phyloP scores from a whole-genome alignment of 1,139 yeast species.

The Nadsonia starkeyi-henricii region DNA sequence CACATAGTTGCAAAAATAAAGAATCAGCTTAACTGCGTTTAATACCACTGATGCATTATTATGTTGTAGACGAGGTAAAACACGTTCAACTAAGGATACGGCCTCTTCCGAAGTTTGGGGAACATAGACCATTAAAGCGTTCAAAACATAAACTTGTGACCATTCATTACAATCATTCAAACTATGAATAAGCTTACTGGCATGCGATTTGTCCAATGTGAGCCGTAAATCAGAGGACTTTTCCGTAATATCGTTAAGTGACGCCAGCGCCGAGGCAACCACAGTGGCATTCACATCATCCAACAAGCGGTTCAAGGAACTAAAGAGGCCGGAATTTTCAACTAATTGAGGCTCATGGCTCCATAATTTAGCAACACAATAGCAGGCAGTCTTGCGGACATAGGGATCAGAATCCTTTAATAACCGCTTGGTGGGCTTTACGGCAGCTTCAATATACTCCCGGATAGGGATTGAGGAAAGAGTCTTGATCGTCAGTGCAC shows the following conservation, averaged over 20 bases:
- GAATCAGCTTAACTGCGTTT: slow-evolving; percentile 57
- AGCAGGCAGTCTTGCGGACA: slow-evolving; percentile 58
- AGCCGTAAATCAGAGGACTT: slow-evolving; percentile 35
- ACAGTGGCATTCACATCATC: slow-evolving; percentile 45
- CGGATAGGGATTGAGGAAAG: slow-evolving; percentile 43
- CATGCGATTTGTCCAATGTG: slow-evolving; percentile 43
- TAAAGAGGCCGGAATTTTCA: slow-evolving; percentile 34
- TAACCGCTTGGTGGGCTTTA: slow-evolving; percentile 25
- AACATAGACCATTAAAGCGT: slow-evolving; percentile 52
- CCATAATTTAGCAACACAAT: slow-evolving; percentile 55
- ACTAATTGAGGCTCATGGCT: slow-evolving; percentile 39
- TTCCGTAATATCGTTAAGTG: slow-evolving; percentile 54
- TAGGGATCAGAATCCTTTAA: slow-evolving; percentile 43
- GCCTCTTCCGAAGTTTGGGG: slow-evolving; percentile 63
- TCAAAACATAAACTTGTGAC: slow-evolving; percentile 62
- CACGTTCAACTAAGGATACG: slow-evolving; percentile 47
- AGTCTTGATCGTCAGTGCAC: slow-evolving; percentile 50
- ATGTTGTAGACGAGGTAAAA: slow-evolving; percentile 64
- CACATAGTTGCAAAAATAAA: slow-evolving; percentile 62
- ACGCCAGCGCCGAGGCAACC: slow-evolving; percentile 60
- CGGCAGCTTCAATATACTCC: slow-evolving; percentile 36
- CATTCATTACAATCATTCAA: slow-evolving; percentile 58
- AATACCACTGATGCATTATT: slow-evolving; percentile 72
- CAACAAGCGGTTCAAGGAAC: slow-evolving; percentile 42
- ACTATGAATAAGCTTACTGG: slow-evolving; percentile 35